Evolutionary conservation across 2,329 filamentous ascomycete species (phyloP).

Genomic region (Aciculosporium take): DNA sequence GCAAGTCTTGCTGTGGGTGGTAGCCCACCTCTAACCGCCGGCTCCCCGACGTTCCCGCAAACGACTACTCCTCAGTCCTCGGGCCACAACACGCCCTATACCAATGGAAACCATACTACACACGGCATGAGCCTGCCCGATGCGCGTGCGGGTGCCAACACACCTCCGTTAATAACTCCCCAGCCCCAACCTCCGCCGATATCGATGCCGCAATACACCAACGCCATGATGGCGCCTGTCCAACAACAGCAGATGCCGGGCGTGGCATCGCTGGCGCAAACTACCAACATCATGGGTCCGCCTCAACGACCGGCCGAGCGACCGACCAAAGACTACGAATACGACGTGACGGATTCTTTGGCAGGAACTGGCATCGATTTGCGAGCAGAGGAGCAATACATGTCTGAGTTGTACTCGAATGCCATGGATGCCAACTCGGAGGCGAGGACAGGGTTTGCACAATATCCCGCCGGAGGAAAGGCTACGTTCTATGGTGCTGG

Average conservation of each 20-base stretch:
- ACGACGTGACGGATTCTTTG: conserved; percentile 73
- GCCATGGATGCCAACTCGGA: conserved; percentile 30
- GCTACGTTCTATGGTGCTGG: conserved; percentile 50
- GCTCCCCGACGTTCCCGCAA: conserved; percentile 23
- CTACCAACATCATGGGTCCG: conserved; percentile 34
- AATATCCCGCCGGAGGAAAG: conserved; percentile 39
- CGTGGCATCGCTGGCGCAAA: conserved; percentile 13
- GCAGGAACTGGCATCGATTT: conserved; percentile 78
- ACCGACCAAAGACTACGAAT: conserved; percentile 46
- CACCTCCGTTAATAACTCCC: conserved; percentile 18
- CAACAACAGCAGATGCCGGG: conserved; percentile 9
- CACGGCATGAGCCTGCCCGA: conserved; percentile 22
- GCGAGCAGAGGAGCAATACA: conserved; percentile 70
- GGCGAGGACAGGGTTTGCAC: conserved; percentile 34
- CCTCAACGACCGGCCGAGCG: conserved; percentile 48
- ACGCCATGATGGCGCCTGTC: conserved; percentile 17
- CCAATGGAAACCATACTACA: conserved; percentile 23
- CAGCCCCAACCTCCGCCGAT: conserved; percentile 16
- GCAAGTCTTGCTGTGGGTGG: conserved; percentile 30
- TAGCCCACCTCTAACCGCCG: conserved; percentile 24
- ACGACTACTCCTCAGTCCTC: conserved; percentile 18
- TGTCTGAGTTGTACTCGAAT: conserved; percentile 52
- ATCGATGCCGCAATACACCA: conserved; percentile 15
- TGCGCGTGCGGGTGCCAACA: conserved; percentile 16
- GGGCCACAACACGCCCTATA: conserved; percentile 23